These are phyloP conservation scores for bread wheat (Triticum aestivum) DNA, from an alignment of 176 grass and related monocot genomes.

Conservation along the genomic window IWGSC_CS_RefSeq_v2.1 NC_057800.1:101269525-101270024, in stretches of 20 bases:
- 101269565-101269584: constrained; percentile 31
- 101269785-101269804: constrained; percentile 33
- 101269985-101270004: neutral
- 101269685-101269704: neutral
- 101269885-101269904: neutral
- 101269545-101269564: constrained; percentile 55
- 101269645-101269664: constrained; percentile 31
- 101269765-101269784: constrained; percentile 40
- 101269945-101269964: neutral
- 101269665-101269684: constrained; percentile 16
- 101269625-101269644: constrained; percentile 32
- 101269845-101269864: neutral
- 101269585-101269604: constrained; percentile 49
- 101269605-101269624: constrained; percentile 68
- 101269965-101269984: neutral
- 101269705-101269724: constrained; percentile 39
- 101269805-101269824: constrained; percentile 6
- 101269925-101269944: neutral
- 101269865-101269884: neutral
- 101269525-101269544: constrained; percentile 61
- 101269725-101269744: constrained; percentile 48
- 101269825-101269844: neutral
- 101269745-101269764: constrained; percentile 41
- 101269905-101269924: neutral
- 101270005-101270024: neutral